Conservation (phyloP, 2,329 filamentous ascomycete species). For the Aureobasidium sp. region DNA sequence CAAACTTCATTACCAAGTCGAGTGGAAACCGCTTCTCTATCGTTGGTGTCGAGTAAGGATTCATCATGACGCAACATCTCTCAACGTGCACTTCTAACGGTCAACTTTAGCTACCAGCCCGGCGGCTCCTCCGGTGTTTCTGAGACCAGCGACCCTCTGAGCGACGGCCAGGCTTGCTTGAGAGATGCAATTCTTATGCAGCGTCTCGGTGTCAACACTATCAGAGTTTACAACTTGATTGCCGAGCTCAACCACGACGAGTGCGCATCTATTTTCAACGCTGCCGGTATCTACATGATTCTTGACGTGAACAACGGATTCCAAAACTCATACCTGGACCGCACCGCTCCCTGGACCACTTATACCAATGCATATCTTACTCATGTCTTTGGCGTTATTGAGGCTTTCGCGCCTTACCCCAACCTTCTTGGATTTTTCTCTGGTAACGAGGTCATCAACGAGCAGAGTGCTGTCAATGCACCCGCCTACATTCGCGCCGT, state of each 20-base stretch:
- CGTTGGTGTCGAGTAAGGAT: slow-evolving; percentile 45
- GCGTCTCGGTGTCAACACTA: slow-evolving; percentile 52
- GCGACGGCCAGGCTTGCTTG: slow-evolving; percentile 46
- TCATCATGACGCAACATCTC: not conserved
- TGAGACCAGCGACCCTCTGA: slow-evolving; percentile 42
- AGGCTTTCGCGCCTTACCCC: slow-evolving; percentile 60
- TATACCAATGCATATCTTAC: slow-evolving; percentile 51
- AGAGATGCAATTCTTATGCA: slow-evolving; percentile 50
- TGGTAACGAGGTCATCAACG: slow-evolving; percentile 62
- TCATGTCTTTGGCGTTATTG: slow-evolving; percentile 56
- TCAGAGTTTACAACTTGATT: slow-evolving; percentile 55
- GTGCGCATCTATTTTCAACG: slow-evolving; percentile 55
- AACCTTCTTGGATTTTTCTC: slow-evolving; percentile 62
- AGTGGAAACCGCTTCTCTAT: slow-evolving; percentile 52
- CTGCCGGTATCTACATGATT: slow-evolving; percentile 59
- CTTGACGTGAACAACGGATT: slow-evolving; percentile 59
- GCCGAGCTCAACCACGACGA: slow-evolving; percentile 49
- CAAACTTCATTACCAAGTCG: slow-evolving; percentile 51
- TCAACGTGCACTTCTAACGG: not conserved
- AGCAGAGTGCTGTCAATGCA: slow-evolving; percentile 29
- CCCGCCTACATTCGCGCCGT: slow-evolving; percentile 56
- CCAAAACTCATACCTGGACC: slow-evolving; percentile 49
- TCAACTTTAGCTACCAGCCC: slow-evolving; percentile 43
- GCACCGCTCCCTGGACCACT: slow-evolving; percentile 46
- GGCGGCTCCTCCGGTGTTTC: slow-evolving; percentile 51